phyloP scores from a whole-genome alignment of 2,329 filamentous ascomycete species.

The Shiraia sp. region DNA sequence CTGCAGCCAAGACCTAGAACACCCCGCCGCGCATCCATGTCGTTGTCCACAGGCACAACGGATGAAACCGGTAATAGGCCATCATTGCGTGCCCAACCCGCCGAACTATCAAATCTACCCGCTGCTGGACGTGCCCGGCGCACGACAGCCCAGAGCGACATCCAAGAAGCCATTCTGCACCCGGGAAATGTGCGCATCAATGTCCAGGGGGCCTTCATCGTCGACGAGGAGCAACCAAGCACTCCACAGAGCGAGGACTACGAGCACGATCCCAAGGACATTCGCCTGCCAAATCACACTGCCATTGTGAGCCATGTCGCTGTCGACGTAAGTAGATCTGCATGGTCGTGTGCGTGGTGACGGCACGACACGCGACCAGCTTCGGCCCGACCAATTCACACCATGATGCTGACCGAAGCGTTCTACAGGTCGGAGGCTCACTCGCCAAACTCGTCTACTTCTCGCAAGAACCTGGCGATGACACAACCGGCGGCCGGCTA shows the following conservation, averaged over 20 bases:
- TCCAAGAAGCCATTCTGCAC: constrained; percentile 59
- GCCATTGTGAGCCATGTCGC: constrained; percentile 95
- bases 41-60: constrained; percentile 25
- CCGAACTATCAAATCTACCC: constrained; percentile 19
- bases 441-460: constrained; percentile 98
- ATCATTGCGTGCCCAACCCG: constrained; percentile 18
- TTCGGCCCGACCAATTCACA: not conserved
- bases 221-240: constrained; percentile 67
- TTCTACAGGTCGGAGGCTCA: constrained; percentile 82
- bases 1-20: constrained; percentile 42
- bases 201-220: constrained; percentile 93
- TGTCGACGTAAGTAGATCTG: constrained; percentile 72
- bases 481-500: constrained; percentile 81
- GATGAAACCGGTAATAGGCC: constrained; percentile 31
- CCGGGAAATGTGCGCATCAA: constrained; percentile 86
- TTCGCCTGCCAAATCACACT: constrained; percentile 93
- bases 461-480: constrained; percentile 79
- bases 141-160: constrained; percentile 44
- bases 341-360: constrained; percentile 15
- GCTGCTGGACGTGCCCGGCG: constrained; percentile 30
- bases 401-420: not conserved
- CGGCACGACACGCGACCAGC: constrained; percentile 17
- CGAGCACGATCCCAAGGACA: constrained; percentile 82
- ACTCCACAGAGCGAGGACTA: constrained; percentile 58
- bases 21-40: constrained; percentile 36